Base-by-base conservation (phyloP, 352 stramenopile species). In the Phytophthora idaei region DNA sequence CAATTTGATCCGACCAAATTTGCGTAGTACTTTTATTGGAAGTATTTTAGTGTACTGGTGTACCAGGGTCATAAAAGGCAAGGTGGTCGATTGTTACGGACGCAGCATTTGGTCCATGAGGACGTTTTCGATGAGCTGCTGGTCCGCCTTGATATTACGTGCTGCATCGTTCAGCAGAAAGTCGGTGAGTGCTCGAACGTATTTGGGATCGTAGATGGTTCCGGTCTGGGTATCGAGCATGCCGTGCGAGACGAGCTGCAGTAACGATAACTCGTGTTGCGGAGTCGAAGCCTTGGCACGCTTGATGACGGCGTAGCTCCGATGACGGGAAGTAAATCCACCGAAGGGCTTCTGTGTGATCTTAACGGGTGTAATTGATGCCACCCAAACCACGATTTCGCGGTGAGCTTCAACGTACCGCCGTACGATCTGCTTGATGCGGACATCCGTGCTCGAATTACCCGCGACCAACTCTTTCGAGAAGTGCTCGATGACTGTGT, bases 401-500 rank as follows among this genome's bases (percentile, higher is more conserved):
- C 83, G 80, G 28, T 87, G 75, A n/a, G 74, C 31, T 55, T 90
- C 81, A 6, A 86, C 73, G 67, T 85, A 89, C 4, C 83, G 79
- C 2, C 78, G 78, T n/a, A 88, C 47, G 54, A 91, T 77, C 48
- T 90, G 78, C 61, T 87, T 79, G 25, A 87, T 76, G 12, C 72
- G 73, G 51, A 90, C 83, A 45, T 81, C 66, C 1, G 75, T 80
- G 28, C 68, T 74, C 25, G 71, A 89, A 61, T 77, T 79, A 47
- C 81, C 81, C 8, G 67, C 77, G 12, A 79, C 53, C 14, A 89
- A 56, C 68, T 91, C 83, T n/a, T 89, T 58, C 21, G 78, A 77
- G 57, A 87, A 85, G 53, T 82, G 73, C 48, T 90, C 80, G 37
- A 86, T 66, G 25, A 89, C 75, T 17, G 77, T 90, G 57, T 90